Base-by-base conservation (phyloP, 2,329 filamentous ascomycete genomes). In the Tolypocladium guangdongense region DNA sequence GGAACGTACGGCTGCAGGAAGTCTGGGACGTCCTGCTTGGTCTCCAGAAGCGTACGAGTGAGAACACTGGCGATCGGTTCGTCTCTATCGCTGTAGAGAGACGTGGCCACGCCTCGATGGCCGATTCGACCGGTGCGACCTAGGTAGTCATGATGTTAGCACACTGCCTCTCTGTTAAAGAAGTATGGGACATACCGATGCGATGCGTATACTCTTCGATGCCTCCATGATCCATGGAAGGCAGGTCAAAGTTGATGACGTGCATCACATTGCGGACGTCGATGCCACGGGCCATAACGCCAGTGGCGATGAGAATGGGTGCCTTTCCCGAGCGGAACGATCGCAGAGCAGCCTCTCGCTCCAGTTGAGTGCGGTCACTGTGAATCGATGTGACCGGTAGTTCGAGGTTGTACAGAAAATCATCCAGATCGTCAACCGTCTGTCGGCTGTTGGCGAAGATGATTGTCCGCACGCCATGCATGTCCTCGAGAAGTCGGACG, bases 91-190 rank as follows among this genome's bases (percentile, higher is more conserved):
- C 85, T 89, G 75, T 86, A 97, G 73, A 99, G 92, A 0, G 92
- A 96, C 0, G 88, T 92, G 0, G 93, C 91, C 6, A 90, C 73
- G 20, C 93, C 93, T 46, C 80, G 78, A 60, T 96, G 88, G 2
- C 93, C 93, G 64, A 96, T 96, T 52, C 93, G 89, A 52, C 88
- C 93, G 60, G 93, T 99, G 56, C 93, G 91, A 57, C 93, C 87
- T 90, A 22, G 27, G 3, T n/a, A 30, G 24, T 7, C 36, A n/a
- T 38, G 5, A 22, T 10, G 27, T 46, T 14, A 46, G 27, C 10
- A 32, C 32, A 46, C 14, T 18, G 3, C 10, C 14, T 46, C 18
- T 16, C 16, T 16, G 2, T 7, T 3, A 24, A 32, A 24, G 32
- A 27, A 6, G 6, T 27, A 45, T 49, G 37, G 14, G 27, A 64